These are phyloP conservation scores for Nemania serpens DNA, from an alignment of 2,329 filamentous ascomycete genomes.

Conservation along the genomic window DNA sequence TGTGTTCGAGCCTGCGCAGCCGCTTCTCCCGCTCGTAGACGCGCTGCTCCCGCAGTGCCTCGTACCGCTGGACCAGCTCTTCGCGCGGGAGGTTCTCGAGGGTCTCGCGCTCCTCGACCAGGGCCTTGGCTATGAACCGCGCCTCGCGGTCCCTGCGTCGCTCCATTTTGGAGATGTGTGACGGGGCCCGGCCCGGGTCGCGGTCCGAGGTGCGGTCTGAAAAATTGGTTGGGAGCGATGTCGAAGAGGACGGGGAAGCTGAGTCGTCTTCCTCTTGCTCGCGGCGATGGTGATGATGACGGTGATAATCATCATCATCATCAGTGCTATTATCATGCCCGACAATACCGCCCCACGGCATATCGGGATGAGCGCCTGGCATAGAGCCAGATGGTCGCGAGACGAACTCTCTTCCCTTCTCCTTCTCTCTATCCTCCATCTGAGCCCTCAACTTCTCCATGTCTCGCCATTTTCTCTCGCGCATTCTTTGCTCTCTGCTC, in stretches of 20 bases:
- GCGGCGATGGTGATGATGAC: background rate
- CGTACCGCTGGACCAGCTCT: slow-evolving; percentile 46
- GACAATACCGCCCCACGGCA: slow-evolving; percentile 9
- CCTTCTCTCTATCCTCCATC: background rate
- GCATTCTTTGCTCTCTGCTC: slow-evolving; percentile 32
- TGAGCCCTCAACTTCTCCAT: slow-evolving; percentile 26
- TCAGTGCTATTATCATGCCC: background rate
- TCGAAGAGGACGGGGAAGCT: slow-evolving; percentile 21
- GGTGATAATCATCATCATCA: background rate
- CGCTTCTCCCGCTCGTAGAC: slow-evolving; percentile 54
- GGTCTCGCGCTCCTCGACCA: slow-evolving; percentile 34
- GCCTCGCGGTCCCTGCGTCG: slow-evolving; percentile 29
- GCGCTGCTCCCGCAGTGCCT: slow-evolving; percentile 48
- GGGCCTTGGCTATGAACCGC: slow-evolving; percentile 34
- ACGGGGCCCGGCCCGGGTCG: slow-evolving; percentile 13
- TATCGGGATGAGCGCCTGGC: slow-evolving; percentile 11
- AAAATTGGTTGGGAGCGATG: slow-evolving; percentile 10
- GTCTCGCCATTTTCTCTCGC: slow-evolving; percentile 34
- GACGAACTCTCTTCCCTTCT: slow-evolving; percentile 24
- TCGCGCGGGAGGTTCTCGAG: slow-evolving; percentile 31
- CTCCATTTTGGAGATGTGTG: slow-evolving; percentile 27
- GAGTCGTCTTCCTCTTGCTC: slow-evolving; percentile 11
- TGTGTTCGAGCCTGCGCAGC: slow-evolving; percentile 51
- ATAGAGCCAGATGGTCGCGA: slow-evolving; percentile 15
- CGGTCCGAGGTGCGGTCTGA: background rate